Evolutionary conservation across 2,329 filamentous ascomycete genomes (phyloP), one percentile per base, ranked within the genome.

Genomic region (Stemphylium beticola): DNA sequence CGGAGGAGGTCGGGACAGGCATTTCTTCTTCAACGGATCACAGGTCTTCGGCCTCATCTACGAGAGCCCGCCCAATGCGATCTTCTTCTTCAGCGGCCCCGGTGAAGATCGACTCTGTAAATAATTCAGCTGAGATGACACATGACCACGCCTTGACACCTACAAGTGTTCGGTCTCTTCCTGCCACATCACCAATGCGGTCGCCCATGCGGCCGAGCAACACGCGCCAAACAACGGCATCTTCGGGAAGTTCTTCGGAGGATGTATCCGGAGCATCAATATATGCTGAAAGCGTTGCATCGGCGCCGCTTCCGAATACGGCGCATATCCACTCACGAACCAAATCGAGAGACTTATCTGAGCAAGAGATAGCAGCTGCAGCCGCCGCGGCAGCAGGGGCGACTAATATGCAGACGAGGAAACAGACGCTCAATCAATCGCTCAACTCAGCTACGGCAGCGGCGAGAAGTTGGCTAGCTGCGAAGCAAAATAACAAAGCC

Each of bases 81-180:
- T 85, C 87, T 2, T 80, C 82, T 33, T 88, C 88, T 0, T 87
- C 22, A 83, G 87, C 2, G 82, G 85, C 49, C 87, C 90, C 1
- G 78, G 83, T 93, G 6, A 86, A 84, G 26, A 86, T 87, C 0
- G 87, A 92, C 64, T 81, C 83, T 31, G 82, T 85, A 0, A 87
- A 88, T 58, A 85, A 86, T 17, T 88, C 92, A 56, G 80, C 69
- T 15, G 61, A 86, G 11, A 65, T 68, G 11, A 49, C 62, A 15
- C 61, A 68, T 6, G 83, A 84, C 61, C 84, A 83, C 81, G 86
- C 44, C 80, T 80, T 54, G 79, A 85, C 67, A 88, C 88, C 20
- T 49, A 86, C 85, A 34, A 79, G 91, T 34, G 86, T 88, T n/a
- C 83, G 80, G 15, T 81, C 84, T 15, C 85, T 88, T 1, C 81